These are phyloP conservation scores for Solanum hybrid DNA, from an alignment of 305 asterid genomes.

Conservation along the genomic window DNA sequence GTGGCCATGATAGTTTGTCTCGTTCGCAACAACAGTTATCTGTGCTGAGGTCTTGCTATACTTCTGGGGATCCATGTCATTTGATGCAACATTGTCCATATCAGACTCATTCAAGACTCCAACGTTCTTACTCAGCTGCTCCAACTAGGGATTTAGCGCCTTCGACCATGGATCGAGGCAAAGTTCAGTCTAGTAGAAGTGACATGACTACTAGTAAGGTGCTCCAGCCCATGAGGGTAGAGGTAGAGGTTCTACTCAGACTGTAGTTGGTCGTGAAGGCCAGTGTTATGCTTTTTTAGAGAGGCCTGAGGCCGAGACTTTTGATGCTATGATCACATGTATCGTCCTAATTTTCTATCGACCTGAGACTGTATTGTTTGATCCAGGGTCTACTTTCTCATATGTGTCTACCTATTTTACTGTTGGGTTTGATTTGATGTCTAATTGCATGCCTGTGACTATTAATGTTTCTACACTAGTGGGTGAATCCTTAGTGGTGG, in stretches of 20 bases:
- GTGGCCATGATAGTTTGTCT: background rate
- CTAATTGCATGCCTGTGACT: background rate
- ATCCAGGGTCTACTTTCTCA: background rate
- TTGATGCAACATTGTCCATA: background rate
- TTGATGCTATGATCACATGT: background rate
- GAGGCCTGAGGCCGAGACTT: background rate
- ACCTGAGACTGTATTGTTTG: background rate
- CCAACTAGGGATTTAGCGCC: background rate
- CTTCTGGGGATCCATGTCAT: background rate
- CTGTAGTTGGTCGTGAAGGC: background rate
- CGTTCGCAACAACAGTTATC: no score
- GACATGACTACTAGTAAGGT: background rate
- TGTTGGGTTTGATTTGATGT: background rate
- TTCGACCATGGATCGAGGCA: background rate
- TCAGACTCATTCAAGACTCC: background rate
- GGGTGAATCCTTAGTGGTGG: background rate
- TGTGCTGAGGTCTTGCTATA: background rate
- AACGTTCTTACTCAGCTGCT: no score
- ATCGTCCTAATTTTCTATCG: background rate
- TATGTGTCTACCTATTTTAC: background rate
- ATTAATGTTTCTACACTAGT: background rate
- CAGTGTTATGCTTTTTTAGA: background rate
- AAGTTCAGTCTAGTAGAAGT: background rate
- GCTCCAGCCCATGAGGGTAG: background rate
- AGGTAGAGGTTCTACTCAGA: background rate